These are phyloP conservation scores for Suhomyces terraborum DNA, from an alignment of 1,139 yeast species.

Conservation along the genomic window DNA sequence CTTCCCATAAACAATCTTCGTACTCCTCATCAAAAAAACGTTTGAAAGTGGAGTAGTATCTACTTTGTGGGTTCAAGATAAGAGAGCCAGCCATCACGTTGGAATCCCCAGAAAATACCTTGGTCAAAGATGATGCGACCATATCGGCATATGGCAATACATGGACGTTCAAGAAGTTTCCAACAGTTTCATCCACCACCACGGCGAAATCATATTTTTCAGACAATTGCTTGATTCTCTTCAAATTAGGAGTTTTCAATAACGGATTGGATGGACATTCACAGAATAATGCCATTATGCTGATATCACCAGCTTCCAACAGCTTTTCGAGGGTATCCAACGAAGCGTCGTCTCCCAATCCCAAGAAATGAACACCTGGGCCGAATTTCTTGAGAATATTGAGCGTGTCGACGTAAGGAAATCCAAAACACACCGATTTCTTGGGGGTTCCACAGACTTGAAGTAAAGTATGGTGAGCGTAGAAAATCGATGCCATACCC, in stretches of 20 bases:
- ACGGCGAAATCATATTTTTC: constrained; percentile 71
- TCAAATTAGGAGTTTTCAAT: constrained; percentile 77
- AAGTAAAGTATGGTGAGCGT: constrained; percentile 72
- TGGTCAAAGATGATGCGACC: constrained; percentile 84
- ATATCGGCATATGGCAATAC: constrained; percentile 83
- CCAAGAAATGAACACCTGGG: constrained; percentile 80
- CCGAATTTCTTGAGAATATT: constrained; percentile 88
- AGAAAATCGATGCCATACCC: constrained; percentile 91
- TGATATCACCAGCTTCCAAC: constrained; percentile 61
- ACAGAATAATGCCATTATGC: constrained; percentile 72
- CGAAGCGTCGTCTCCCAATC: constrained; percentile 77
- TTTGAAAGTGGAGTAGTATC: constrained; percentile 55
- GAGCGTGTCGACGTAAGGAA: constrained; percentile 91
- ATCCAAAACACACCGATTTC: constrained; percentile 89
- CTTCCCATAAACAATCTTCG: constrained; percentile 84
- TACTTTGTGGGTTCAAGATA: constrained; percentile 70
- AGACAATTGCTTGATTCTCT: constrained; percentile 62
- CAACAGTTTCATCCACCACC: constrained; percentile 91
- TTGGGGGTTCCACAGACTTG: constrained; percentile 34
- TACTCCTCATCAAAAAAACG: constrained; percentile 55
- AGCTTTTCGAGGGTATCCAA: constrained; percentile 63
- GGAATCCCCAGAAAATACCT: constrained; percentile 91
- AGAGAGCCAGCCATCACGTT: constrained; percentile 95
- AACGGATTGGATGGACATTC: constrained; percentile 95
- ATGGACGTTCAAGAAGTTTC: constrained; percentile 82